Base-by-base conservation (phyloP, 2,329 filamentous ascomycete species). In the Trichophyton verrucosum region DNA sequence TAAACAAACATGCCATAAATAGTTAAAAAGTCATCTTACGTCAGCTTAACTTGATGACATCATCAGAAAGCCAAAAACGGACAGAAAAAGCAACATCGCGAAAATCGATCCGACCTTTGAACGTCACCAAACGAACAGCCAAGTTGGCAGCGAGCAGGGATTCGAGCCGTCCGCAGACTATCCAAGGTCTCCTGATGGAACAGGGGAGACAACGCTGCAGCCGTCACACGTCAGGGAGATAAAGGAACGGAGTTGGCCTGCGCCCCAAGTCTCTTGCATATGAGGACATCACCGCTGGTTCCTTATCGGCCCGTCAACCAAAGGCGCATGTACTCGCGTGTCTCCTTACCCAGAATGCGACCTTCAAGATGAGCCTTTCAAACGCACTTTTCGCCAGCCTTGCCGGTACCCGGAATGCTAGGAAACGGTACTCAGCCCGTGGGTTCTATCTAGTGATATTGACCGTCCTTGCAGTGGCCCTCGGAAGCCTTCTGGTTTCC, bases 371-470 rank as follows among this genome's bases (percentile, higher is more conserved):
- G 64, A 33, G 49, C 51, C 24, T 53, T 57, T 58, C 51, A 53
- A 17, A 58, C 46, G 36, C 57, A 46, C 56, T 55, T 40, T 53
- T 57, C 30, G 36, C 55, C 47, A 22, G 57, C 44, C 33, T 46
- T 30, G 40, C 36, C 8, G 40, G 55, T 22, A 17, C 62, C 61
- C 59, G 64, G 59, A 58, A 66, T 64, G 56, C 63, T n/a, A 60
- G 59, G 62, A 68, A 72, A 64, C 68, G 66, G 60, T 77, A 76
- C 64, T 76, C 77, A 8, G 71, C 72, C 49, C 71, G 76, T 55
- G 74, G 77, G 20, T 80, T 80, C 68, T 78, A 75, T 67, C 69
- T 75, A 49, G 75, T 74, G 38, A 63, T 80, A n/a, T 64, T 75
- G 40, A 66, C 75, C 6, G 70, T 76, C 51, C 66, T 67, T 1